phyloP scores from a whole-genome alignment of 1,139 yeast genomes.

The Hansenula sp. region DNA sequence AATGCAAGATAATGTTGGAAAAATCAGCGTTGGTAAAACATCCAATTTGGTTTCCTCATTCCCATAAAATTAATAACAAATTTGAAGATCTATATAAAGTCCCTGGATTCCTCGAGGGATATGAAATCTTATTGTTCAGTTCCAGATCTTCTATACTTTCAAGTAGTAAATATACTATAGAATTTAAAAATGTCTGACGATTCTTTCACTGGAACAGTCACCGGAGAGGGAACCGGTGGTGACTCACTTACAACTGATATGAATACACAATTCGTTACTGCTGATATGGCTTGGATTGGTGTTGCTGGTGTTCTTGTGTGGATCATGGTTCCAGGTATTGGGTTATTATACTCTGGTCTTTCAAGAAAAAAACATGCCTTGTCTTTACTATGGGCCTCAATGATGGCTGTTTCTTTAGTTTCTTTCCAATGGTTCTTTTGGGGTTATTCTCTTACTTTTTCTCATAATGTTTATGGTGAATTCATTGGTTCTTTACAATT shows the following conservation, averaged over 20 bases:
- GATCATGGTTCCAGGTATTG: slow-evolving; percentile 95
- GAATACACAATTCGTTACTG: slow-evolving; percentile 67
- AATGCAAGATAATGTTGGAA: too few species aligned
- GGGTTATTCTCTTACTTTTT: slow-evolving; percentile 89
- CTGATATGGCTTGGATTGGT: slow-evolving; percentile 89
- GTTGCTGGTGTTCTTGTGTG: slow-evolving; percentile 74
- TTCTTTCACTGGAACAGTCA: slow-evolving; percentile 30
- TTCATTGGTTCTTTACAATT: slow-evolving; percentile 79
- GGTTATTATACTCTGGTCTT: slow-evolving; percentile 83
- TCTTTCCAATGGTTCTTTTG: slow-evolving; percentile 96
- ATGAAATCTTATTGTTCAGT: too few species aligned
- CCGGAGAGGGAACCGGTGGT: slow-evolving; percentile 72
- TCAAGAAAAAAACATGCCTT: slow-evolving; percentile 91
- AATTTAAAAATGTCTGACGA: slow-evolving; percentile 26
- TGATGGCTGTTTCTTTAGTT: slow-evolving; percentile 80
- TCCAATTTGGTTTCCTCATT: too few species aligned
- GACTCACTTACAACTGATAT: slow-evolving; percentile 70
- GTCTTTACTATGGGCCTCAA: slow-evolving; percentile 88
- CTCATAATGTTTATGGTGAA: slow-evolving; percentile 59
- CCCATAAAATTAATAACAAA: too few species aligned
- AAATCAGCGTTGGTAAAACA: too few species aligned
- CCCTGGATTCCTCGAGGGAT: too few species aligned
- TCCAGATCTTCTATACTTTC: too few species aligned
- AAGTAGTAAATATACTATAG: not conserved
- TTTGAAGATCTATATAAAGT: too few species aligned